Base-by-base conservation (phyloP, 441 rosid species). In the Rhodomyrtus psidioides region DNA sequence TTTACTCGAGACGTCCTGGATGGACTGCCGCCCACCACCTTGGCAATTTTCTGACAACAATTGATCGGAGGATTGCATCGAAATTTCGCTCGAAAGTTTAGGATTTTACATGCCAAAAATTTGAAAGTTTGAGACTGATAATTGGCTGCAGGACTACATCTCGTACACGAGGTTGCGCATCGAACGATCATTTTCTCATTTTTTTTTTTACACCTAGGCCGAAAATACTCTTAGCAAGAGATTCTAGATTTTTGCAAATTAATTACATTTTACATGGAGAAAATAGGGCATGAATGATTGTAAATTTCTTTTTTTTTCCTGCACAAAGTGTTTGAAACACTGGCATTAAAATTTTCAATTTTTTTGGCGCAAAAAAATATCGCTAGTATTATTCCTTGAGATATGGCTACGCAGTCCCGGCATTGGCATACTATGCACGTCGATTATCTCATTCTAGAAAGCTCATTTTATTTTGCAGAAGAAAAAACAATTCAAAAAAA, bases 21-120 rank as follows among this genome's bases (percentile, higher is more conserved):
- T 9, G 7, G 1, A 34, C 0, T 0, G 1, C 15, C 15, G 1
- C 26, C n/a, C n/a, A n/a, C 26, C 7, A 2, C 7, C 15, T 10
- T 0, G 1, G 2, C 12, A 1, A 34, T 19, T 65, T 19, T 0
- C 1, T 0, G 1, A n/a, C 0, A 2, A 0, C n/a, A 65, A 19
- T 19, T 65, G 46, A 2, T 4, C 0, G 5, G n/a, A 65, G 1
- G 2, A 10, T 0, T 9, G 4, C 4, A 5, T 0, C 1, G 21
- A 0, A 34, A 34, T 34, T 19, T 10, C 2, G 0, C 6, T 1
- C 3, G 0, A 30, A 62, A 0, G 0, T 65, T 30, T 30, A 30
- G 46, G 44, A 17, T 4, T 34, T 17, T 0, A 19, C 5, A 5
- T 1, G 26, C 26, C 4, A 4, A 34, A n/a, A 65, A 17, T 65